Percentiles rank a stretch among this genome's conserved stretches.
These are phyloP conservation scores for Exophiala calicioides DNA, from an alignment of 2,329 filamentous ascomycete genomes.

Conservation along the genomic window DNA sequence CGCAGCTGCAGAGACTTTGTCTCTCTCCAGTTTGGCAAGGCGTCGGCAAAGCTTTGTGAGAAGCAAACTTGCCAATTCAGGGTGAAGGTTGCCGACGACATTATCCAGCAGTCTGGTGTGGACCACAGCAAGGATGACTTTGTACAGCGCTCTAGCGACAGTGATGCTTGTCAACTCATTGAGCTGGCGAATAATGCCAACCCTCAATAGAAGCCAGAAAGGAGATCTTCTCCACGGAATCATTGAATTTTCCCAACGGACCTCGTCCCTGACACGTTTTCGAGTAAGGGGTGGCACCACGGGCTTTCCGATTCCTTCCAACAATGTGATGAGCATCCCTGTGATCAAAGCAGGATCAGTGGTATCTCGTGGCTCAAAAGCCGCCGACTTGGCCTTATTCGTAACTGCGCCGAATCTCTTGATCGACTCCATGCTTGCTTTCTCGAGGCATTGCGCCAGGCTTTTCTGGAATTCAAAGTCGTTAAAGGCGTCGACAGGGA, in stretches of 20 bases:
- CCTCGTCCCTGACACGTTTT: slow-evolving; percentile 66
- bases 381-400: slow-evolving; percentile 52
- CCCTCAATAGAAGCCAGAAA: slow-evolving; percentile 63
- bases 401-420: slow-evolving; percentile 55
- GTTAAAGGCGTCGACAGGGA: slow-evolving; percentile 45
- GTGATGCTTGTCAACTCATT: slow-evolving; percentile 43
- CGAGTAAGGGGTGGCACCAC: slow-evolving; percentile 43
- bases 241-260: slow-evolving; percentile 50
- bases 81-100: slow-evolving; percentile 30
- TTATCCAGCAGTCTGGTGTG: slow-evolving; percentile 52
- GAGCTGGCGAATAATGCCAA: slow-evolving; percentile 58
- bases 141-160: slow-evolving; percentile 55
- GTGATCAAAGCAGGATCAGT: slow-evolving; percentile 59
- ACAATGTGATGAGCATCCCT: slow-evolving; percentile 60
- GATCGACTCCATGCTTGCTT: slow-evolving; percentile 56
- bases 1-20: slow-evolving; percentile 35
- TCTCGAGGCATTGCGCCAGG: slow-evolving; percentile 57
- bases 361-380: slow-evolving; percentile 61
- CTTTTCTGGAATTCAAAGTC: slow-evolving; percentile 49
- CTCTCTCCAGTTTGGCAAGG: slow-evolving; percentile 58
- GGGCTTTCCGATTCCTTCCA: slow-evolving; percentile 55
- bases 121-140: slow-evolving; percentile 56
- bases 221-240: slow-evolving; percentile 64
- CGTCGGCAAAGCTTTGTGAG: slow-evolving; percentile 59
- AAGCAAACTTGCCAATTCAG: slow-evolving; percentile 45